Conservation (phyloP, 257 asterid species). For the Solanum pimpinellifolium region DNA sequence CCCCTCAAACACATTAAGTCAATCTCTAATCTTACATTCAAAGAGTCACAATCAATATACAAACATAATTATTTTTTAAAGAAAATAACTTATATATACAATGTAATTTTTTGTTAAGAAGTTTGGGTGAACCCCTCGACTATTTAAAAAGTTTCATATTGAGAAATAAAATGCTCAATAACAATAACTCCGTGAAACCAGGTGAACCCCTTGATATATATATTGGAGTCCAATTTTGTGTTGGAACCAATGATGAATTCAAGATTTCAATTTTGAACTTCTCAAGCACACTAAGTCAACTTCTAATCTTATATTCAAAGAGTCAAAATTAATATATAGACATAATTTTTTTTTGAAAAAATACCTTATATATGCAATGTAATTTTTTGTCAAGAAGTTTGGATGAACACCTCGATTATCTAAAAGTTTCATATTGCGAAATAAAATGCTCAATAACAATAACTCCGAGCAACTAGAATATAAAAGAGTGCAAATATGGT, state of each 20-base stretch:
- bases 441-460: background rate
- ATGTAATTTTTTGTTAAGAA: background rate
- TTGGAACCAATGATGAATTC: accelerated
- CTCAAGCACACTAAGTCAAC: too few species aligned
- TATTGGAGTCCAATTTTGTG: too few species aligned
- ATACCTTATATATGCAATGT: background rate
- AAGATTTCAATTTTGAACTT: too few species aligned
- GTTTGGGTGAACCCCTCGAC: background rate
- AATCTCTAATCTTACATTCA: too few species aligned
- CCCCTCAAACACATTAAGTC: too few species aligned
- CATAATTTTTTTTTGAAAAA: background rate
- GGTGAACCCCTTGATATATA: too few species aligned
- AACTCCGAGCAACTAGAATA: background rate
- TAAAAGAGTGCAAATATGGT: background rate
- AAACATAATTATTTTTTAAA: background rate
- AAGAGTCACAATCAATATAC: too few species aligned
- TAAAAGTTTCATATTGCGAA: background rate
- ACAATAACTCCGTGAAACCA: too few species aligned
- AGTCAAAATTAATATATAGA: background rate
- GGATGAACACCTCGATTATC: accelerated
- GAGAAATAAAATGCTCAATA: background rate
- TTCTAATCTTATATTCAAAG: too few species aligned
- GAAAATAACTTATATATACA: too few species aligned
- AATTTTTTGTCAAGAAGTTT: background rate
- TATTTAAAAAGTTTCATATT: too few species aligned